Conservation (phyloP, 2,329 filamentous ascomycete species). For the Neospermospora avenae region DNA sequence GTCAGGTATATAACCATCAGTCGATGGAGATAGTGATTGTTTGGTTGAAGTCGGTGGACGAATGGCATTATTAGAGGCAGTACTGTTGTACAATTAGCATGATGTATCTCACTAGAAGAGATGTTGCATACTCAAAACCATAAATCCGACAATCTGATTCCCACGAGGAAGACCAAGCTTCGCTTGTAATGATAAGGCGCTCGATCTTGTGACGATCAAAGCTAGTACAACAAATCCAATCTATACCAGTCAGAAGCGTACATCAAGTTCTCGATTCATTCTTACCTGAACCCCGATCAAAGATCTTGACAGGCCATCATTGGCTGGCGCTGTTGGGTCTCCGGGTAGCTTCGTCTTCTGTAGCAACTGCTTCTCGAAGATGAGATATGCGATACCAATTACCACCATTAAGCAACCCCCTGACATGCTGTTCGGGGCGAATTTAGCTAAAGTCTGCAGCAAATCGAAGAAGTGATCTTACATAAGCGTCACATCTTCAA, state of each 20-base stretch:
- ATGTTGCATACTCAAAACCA: constrained; percentile 61
- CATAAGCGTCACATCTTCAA: constrained; percentile 74
- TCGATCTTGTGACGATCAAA: constrained; percentile 83
- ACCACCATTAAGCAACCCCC: constrained; percentile 76
- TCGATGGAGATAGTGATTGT: constrained; percentile 85
- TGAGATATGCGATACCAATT: constrained; percentile 73
- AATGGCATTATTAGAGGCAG: constrained; percentile 75
- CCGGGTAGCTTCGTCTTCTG: constrained; percentile 24
- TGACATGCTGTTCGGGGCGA: constrained; percentile 51
- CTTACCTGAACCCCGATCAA: constrained; percentile 65
- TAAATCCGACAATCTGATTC: constrained; percentile 84
- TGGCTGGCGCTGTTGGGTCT: constrained; percentile 30
- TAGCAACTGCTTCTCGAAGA: constrained; percentile 62
- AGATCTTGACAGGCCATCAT: constrained; percentile 52
- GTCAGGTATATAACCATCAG: constrained; percentile 86
- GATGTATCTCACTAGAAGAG: background rate
- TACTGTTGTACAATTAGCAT: constrained; percentile 43
- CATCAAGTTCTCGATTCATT: background rate
- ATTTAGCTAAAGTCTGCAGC: constrained; percentile 13
- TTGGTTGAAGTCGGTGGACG: constrained; percentile 75
- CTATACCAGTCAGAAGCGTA: constrained; percentile 34
- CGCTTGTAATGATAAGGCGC: constrained; percentile 78
- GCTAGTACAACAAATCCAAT: constrained; percentile 75
- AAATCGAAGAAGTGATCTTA: constrained; percentile 41
- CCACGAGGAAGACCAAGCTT: constrained; percentile 81